Conservation (phyloP, 306 rosid genomes). For the Quercus aquifolioides region DNA sequence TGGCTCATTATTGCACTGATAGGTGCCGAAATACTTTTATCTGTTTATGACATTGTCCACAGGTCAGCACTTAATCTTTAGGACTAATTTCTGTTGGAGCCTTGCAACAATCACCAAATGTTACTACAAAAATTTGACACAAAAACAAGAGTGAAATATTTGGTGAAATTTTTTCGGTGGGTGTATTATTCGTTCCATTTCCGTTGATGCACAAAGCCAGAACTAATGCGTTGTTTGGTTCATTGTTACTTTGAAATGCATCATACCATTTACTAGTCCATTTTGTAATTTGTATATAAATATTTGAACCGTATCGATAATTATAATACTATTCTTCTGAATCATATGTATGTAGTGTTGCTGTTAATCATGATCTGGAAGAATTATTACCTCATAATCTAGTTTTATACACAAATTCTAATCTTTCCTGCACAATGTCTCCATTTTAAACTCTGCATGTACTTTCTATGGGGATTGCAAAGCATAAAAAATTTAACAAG, state of each 20-base stretch:
- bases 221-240: not conserved
- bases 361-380: not conserved
- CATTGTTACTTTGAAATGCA: not conserved
- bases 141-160: too few relatives aligned
- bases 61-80: constrained; percentile 63
- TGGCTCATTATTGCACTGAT: constrained; percentile 95
- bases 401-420: not conserved
- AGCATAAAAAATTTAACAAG: too few relatives aligned
- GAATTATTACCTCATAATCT: not conserved
- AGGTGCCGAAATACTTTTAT: constrained; percentile 89
- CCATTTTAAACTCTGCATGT: not conserved
- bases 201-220: not conserved
- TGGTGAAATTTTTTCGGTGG: too few relatives aligned
- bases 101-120: too few relatives aligned
- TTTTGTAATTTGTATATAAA: not conserved
- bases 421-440: not conserved
- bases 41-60: constrained; percentile 77
- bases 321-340: not conserved
- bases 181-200: not conserved
- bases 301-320: not conserved
- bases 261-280: not conserved
- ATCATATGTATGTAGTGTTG: not conserved
- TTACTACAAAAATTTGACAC: too few relatives aligned
- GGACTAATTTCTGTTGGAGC: constrained; percentile 7
- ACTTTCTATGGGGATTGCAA: too few relatives aligned